These are phyloP conservation scores for Eucalyptus sideroxylon DNA, from an alignment of 345 rosid species.

Conservation along the genomic window DNA sequence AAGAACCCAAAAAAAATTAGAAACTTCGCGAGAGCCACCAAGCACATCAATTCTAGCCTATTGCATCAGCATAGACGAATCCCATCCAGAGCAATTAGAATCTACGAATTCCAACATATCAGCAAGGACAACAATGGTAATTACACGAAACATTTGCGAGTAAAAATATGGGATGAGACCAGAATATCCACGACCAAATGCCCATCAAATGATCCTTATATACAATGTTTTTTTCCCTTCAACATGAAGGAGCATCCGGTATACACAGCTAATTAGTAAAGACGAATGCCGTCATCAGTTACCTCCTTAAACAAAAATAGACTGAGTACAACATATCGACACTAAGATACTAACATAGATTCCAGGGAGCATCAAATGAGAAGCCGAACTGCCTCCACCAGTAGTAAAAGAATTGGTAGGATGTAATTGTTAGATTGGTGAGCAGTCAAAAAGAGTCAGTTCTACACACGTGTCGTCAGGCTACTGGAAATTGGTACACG, in stretches of 20 bases:
- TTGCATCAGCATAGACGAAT: not conserved
- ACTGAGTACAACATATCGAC: not conserved
- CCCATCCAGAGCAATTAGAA: not conserved
- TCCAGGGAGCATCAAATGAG: not conserved
- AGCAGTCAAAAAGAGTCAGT: constrained; percentile 55
- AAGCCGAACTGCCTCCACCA: constrained; percentile 12
- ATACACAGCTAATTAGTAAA: not conserved
- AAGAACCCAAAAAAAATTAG: not conserved
- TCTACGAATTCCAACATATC: not conserved
- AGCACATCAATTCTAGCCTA: not conserved
- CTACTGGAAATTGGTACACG: constrained; percentile 32
- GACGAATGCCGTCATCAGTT: not conserved
- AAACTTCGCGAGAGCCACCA: not conserved
- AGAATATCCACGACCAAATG: not conserved
- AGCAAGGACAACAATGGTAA: not conserved
- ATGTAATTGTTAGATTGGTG: constrained; percentile 34
- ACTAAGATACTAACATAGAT: not conserved
- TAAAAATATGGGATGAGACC: not conserved
- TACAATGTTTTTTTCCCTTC: not conserved
- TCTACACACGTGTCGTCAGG: constrained; percentile 66
- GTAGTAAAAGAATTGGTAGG: constrained; percentile 23
- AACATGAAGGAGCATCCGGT: not conserved
- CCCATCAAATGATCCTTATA: not conserved
- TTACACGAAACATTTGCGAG: not conserved
- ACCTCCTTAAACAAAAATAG: not conserved